A percentile compares a stretch with the other conserved stretches of the same genome.
phyloP scores from a whole-genome alignment of 176 grass and related monocot species.

The Lolium rigidum region DNA sequence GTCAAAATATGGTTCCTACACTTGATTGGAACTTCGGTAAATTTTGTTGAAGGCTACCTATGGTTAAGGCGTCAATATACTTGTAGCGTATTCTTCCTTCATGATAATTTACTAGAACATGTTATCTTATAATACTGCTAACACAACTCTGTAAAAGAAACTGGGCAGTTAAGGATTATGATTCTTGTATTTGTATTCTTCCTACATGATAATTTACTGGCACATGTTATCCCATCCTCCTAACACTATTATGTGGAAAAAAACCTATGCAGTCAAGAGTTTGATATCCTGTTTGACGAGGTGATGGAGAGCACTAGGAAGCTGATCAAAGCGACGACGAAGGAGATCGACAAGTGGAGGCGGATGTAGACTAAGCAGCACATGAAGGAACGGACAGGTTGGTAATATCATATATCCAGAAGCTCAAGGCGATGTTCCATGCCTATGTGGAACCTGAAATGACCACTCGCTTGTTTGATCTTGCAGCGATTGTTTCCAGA shows the following conservation, averaged over 20 bases:
- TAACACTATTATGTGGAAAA: background rate
- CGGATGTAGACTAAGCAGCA: slow-evolving; percentile 45
- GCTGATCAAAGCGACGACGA: slow-evolving; percentile 80
- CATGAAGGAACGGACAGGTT: background rate
- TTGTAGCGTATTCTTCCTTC: background rate
- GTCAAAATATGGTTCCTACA: background rate
- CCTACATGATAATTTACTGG: background rate
- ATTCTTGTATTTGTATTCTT: too few species aligned
- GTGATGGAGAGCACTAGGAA: slow-evolving; percentile 81
- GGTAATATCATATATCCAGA: background rate
- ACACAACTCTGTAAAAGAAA: too few species aligned
- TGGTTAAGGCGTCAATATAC: background rate
- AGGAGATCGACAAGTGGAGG: slow-evolving; percentile 92
- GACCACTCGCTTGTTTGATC: background rate
- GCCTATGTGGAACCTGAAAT: slow-evolving; percentile 19
- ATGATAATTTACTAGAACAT: background rate
- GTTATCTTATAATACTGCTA: too few species aligned
- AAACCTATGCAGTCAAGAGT: slow-evolving; percentile 58
- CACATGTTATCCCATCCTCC: background rate
- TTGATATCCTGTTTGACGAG: slow-evolving; percentile 72
- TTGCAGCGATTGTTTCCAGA: too few species aligned
- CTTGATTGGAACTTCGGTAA: background rate
- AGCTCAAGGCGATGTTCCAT: background rate
- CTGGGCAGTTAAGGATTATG: too few species aligned
- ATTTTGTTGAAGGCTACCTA: background rate